Percentiles rank a stretch among this genome's conserved stretches.
Conservation (phyloP, 306 rosid species). For the Vigna trinervia region DNA sequence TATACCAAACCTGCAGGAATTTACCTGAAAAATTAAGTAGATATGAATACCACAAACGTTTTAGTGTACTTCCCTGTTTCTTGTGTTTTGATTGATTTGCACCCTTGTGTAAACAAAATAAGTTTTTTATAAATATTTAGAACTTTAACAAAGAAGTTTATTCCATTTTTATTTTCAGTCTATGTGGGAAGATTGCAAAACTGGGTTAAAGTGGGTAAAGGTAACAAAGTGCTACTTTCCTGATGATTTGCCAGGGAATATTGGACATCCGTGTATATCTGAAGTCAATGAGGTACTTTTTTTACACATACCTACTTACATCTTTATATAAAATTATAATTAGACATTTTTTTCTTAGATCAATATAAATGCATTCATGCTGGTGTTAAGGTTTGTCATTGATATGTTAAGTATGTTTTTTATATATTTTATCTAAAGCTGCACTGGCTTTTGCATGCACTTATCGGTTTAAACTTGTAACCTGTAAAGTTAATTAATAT, state of each 20-base stretch:
- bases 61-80: constrained; percentile 20
- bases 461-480: constrained; percentile 14
- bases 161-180: constrained; percentile 65
- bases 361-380: constrained; percentile 8
- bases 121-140: constrained; percentile 34
- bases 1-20: constrained; percentile 35
- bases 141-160: constrained; percentile 31
- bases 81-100: constrained; percentile 36
- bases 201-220: constrained; percentile 74
- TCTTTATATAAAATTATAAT: constrained; percentile 9
- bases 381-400: constrained; percentile 5
- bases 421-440: constrained; percentile 4
- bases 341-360: neutral
- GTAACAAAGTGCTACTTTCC: constrained; percentile 82
- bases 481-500: constrained; percentile 16
- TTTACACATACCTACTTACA: neutral
- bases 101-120: constrained; percentile 5
- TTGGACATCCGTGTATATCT: constrained; percentile 68
- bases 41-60: constrained; percentile 25
- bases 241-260: constrained; percentile 79
- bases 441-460: constrained; percentile 1
- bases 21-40: constrained; percentile 20
- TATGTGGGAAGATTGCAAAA: constrained; percentile 85
- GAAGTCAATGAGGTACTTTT: constrained; percentile 85
- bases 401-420: constrained; percentile 16